These are phyloP conservation scores for Harringtonia aguacate DNA, from an alignment of 2,329 filamentous ascomycete genomes.

Conservation along the genomic window DNA sequence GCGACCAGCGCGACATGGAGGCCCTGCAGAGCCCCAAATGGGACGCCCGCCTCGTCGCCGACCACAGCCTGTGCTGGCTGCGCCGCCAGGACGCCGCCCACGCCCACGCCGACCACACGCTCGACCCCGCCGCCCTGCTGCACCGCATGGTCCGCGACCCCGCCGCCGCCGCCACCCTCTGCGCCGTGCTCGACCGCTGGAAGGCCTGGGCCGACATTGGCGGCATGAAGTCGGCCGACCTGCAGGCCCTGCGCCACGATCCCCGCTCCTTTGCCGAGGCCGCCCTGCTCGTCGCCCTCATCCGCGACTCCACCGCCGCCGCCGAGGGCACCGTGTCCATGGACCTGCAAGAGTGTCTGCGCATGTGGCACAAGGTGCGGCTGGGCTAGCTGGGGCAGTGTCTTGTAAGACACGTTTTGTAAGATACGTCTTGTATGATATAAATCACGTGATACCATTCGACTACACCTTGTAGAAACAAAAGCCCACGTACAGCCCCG, in stretches of 20 bases:
- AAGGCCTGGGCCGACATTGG: constrained; percentile 44
- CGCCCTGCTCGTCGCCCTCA: constrained; percentile 33
- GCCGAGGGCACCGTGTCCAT: constrained; percentile 36
- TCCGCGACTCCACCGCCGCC: constrained; percentile 33
- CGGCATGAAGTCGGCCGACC: constrained; percentile 38
- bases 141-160: constrained; percentile 42
- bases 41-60: constrained; percentile 35
- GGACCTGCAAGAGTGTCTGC: constrained; percentile 44
- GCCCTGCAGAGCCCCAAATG: constrained; percentile 43
- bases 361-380: constrained; percentile 41
- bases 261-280: constrained; percentile 35
- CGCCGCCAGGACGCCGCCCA: constrained; percentile 4
- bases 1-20: constrained; percentile 34
- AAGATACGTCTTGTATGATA: too few relatives aligned
- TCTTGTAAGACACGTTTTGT: not conserved
- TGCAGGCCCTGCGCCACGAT: constrained; percentile 24
- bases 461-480: constrained; percentile 98
- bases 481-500: constrained; percentile 84
- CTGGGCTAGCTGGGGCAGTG: constrained; percentile 23
- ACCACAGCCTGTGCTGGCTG: constrained; percentile 34
- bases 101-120: constrained; percentile 18
- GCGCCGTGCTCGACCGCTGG: constrained; percentile 38
- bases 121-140: constrained; percentile 33
- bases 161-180: constrained; percentile 28
- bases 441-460: too few relatives aligned